Evolutionary conservation across 345 rosid species (phyloP).

Genomic region (Aquilaria malaccensis): DNA sequence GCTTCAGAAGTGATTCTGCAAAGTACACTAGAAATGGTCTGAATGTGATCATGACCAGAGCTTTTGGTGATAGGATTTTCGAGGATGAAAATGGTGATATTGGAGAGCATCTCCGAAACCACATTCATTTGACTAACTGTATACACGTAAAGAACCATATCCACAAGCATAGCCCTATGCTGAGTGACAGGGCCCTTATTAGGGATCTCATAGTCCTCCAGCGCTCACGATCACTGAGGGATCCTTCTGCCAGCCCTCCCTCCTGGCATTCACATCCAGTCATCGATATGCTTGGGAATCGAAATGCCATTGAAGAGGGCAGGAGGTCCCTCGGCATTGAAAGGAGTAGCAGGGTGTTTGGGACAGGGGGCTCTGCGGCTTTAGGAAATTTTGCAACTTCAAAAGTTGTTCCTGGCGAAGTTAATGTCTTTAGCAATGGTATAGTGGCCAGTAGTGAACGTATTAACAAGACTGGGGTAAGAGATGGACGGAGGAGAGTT

Average conservation of each 20-base stretch:
- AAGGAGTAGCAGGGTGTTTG: constrained; percentile 49
- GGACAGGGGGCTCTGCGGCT: constrained; percentile 36
- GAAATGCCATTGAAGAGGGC: constrained; percentile 39
- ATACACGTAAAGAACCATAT: constrained; percentile 97
- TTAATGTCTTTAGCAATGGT: constrained; percentile 15
- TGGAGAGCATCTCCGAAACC: constrained; percentile 90
- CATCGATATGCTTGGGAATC: constrained; percentile 50
- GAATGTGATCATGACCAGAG: constrained; percentile 64
- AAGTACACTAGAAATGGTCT: constrained; percentile 19
- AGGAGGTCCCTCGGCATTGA: constrained; percentile 57
- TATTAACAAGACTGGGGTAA: constrained; percentile 43
- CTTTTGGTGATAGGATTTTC: constrained; percentile 62
- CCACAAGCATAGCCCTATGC: constrained; percentile 92
- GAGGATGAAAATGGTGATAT: constrained; percentile 88
- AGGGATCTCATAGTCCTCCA: constrained; percentile 90
- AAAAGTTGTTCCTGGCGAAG: constrained; percentile 55
- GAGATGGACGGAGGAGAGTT: constrained; percentile 45
- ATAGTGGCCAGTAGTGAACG: constrained; percentile 33
- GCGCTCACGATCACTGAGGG: constrained; percentile 81
- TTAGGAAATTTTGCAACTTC: constrained; percentile 42
- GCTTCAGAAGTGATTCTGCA: too few species aligned
- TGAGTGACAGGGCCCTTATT: constrained; percentile 70
- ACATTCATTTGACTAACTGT: constrained; percentile 91
- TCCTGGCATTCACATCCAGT: constrained; percentile 75
- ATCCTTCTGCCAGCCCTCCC: constrained; percentile 83